A percentile compares a stretch with the other conserved stretches of the same genome.
Conservation (phyloP, 148 eudicot genomes). For the Fagopyrum esculentum region DNA sequence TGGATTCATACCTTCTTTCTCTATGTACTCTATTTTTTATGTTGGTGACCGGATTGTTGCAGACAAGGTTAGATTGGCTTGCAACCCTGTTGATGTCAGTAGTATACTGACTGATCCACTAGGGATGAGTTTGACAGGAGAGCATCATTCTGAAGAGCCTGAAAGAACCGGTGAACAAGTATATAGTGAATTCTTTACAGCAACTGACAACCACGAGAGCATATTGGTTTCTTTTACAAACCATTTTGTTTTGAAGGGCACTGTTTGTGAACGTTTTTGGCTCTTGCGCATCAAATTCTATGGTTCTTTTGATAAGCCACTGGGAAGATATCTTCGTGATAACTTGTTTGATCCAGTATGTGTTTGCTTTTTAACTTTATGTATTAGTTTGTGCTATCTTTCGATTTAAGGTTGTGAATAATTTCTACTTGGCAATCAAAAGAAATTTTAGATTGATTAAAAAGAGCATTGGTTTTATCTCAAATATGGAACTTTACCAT, state of each 20-base stretch:
- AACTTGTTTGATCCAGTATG: conserved; percentile 85
- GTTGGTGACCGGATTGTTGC: too few relatives aligned
- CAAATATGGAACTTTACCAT: conserved; percentile 9
- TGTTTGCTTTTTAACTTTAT: neutral
- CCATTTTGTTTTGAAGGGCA: conserved; percentile 75
- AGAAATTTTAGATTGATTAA: neutral
- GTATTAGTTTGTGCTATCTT: conserved; percentile 6
- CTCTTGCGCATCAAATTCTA: conserved; percentile 84
- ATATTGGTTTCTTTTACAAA: conserved; percentile 90
- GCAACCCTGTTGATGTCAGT: conserved; percentile 17
- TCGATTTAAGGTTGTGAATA: neutral
- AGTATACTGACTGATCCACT: conserved; percentile 21
- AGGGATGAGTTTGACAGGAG: conserved; percentile 25
- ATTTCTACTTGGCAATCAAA: neutral
- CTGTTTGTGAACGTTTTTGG: conserved; percentile 86
- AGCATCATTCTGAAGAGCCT: conserved; percentile 22
- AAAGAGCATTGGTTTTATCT: neutral
- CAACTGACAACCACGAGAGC: conserved; percentile 65
- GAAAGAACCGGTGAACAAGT: conserved; percentile 36
- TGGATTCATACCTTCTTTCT: too few relatives aligned
- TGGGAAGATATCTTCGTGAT: conserved; percentile 76
- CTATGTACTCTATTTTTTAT: too few relatives aligned
- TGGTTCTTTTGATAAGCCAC: conserved; percentile 91
- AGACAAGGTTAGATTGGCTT: neutral
- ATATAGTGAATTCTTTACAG: conserved; percentile 41